Evolutionary conservation across 2,329 filamentous ascomycete genomes (phyloP).

Genomic region (Emericellopsis cladophorae): DNA sequence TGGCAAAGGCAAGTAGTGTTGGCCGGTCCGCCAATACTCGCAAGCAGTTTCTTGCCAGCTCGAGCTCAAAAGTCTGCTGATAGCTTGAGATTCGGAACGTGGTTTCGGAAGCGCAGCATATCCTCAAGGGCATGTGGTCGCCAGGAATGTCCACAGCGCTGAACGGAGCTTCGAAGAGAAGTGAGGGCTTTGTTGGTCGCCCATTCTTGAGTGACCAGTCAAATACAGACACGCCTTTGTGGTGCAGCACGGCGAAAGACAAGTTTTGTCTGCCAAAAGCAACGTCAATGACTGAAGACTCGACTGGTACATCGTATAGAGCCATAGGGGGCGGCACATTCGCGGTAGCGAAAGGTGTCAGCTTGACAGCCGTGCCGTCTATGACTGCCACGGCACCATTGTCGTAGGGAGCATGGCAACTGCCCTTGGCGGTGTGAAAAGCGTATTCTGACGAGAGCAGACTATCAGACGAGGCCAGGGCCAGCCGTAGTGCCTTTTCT

Average conservation of each 20-base stretch:
- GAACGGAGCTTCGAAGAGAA: slow-evolving; percentile 27
- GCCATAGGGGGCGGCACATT: slow-evolving; percentile 93
- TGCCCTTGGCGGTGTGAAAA: slow-evolving; percentile 56
- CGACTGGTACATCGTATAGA: slow-evolving; percentile 55
- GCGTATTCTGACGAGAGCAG: slow-evolving; percentile 54
- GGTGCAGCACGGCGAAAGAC: slow-evolving; percentile 61
- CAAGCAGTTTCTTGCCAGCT: slow-evolving; percentile 6
- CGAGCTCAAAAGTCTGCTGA: slow-evolving; percentile 10
- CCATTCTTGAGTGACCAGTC: slow-evolving; percentile 52
- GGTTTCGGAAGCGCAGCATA: slow-evolving; percentile 14
- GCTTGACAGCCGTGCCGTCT: slow-evolving; percentile 66
- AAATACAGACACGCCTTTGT: slow-evolving; percentile 53
- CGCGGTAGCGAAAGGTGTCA: slow-evolving; percentile 73
- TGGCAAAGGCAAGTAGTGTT: slow-evolving; percentile 15
- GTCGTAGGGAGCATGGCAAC: slow-evolving; percentile 59
- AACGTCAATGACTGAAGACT: slow-evolving; percentile 58
- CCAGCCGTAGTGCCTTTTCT: slow-evolving; percentile 64
- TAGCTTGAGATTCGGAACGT: slow-evolving; percentile 18
- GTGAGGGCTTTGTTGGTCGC: slow-evolving; percentile 28
- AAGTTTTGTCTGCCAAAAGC: slow-evolving; percentile 55
- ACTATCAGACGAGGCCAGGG: slow-evolving; percentile 35
- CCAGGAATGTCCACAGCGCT: slow-evolving; percentile 9
- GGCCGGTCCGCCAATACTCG: slow-evolving; percentile 7
- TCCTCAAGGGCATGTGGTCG: slow-evolving; percentile 15
- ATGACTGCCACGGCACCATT: slow-evolving; percentile 71